Base-by-base conservation (phyloP, 805 yeast genomes). In the Monosporozyma aquatica region DNA sequence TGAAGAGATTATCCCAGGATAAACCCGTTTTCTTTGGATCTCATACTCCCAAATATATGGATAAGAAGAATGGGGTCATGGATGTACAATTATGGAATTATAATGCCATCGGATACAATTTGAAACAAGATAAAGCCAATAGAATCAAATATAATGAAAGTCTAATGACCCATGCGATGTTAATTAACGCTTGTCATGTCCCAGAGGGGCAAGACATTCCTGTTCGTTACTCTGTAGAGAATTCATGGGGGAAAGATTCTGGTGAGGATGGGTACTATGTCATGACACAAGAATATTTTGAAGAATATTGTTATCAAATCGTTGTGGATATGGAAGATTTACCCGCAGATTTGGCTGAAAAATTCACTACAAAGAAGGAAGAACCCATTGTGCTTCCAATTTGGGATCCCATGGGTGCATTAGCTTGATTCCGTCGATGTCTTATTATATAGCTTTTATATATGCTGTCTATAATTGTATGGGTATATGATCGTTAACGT, bases 161-260 rank as follows among this genome's bases (percentile, higher is more conserved):
- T 20, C 66, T 77, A 49, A 84, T 86, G 94, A 86, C 94, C 13
- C 95, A 86, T 56, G 95, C 95, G 28, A 86, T 86, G 95, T 72
- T 79, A 18, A 75, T 86, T 54, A 80, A 87, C 10, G 95, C 79
- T 25, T 90, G 83, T 37, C 87, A 85, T 60, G 65, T 86, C 28
- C 87, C 81, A 48, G 76, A 70, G 10, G 35, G 42, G 11, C 48
- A 65, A 18, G 81, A 80, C 6, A 67, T 70, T 46, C 85, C 87
- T 21, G 64, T 74, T 22, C 70, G 86, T 49, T 82, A 83, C 72
- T 70, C 80, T 54, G 87, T 82, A 32, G 87, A 81, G 61, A 82
- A 82, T 65, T 78, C 86, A 9, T 82, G 87, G 87, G 86, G 87
- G 48, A 71, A 74, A 43, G 80, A 75, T 44, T 64, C 72, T 13